Percentiles rank a stretch among this genome's conserved stretches.
Conservation (phyloP, 345 rosid species). For the Eucalyptus sp. region DNA sequence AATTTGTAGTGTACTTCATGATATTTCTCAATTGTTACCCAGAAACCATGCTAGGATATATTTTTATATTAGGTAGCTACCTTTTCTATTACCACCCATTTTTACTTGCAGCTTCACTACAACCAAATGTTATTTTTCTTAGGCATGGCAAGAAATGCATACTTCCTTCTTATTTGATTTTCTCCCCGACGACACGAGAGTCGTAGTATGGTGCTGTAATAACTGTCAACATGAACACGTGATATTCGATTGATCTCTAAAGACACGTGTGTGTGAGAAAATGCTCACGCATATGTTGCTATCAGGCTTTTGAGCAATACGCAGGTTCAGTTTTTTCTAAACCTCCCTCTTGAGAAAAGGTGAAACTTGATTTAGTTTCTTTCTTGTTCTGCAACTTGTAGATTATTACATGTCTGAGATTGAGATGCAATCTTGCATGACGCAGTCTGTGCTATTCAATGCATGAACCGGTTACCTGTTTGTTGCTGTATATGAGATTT, state of each 20-base stretch:
- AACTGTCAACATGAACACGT: background rate
- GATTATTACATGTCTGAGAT: background rate
- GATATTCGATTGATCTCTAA: background rate
- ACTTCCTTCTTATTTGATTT: background rate
- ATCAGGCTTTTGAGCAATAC: background rate
- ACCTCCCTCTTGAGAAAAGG: background rate
- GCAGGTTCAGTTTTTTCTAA: no score
- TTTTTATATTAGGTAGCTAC: no score
- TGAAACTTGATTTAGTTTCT: background rate
- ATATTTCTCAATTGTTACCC: no score
- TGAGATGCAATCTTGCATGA: no score
- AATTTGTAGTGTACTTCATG: no score
- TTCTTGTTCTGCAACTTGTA: background rate
- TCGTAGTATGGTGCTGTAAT: background rate
- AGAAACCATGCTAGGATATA: no score
- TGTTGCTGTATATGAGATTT: background rate
- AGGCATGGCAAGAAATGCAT: background rate
- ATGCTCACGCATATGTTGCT: background rate
- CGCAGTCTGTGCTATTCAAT: background rate
- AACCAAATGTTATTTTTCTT: no score
- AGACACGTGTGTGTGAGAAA: background rate
- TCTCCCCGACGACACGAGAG: fast-evolving
- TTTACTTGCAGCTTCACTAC: no score
- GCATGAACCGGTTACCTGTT: background rate
- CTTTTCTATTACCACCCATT: no score